Evolutionary conservation across 1,284 basidiomycete genomes (phyloP), one percentile per base, ranked within the genome.

Genomic region (Rhodotorula sp.): DNA sequence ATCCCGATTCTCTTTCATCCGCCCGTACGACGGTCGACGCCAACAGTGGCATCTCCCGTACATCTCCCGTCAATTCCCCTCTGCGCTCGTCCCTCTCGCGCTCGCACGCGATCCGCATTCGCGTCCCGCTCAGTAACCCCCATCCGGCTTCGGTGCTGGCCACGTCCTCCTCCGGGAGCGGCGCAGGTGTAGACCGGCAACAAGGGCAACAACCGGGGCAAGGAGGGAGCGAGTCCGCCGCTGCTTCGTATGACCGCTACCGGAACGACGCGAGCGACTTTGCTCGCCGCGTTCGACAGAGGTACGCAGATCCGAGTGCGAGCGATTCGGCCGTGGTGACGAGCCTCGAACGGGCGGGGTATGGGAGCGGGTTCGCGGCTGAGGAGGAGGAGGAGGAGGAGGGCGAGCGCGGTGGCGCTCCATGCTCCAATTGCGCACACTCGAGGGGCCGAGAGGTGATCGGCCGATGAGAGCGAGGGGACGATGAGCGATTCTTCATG

Each of bases 51-150:
- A 15, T 17, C 30, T 6, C 22, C 29, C 17, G 46, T 6, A 7
- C 60, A 18, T 33, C 51, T 15, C 4, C 26, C 12, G n/a, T 14
- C n/a, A 6, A 20, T n/a, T 54, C 51, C 5, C 30, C 57, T 17
- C 48, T 53, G 53, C 37, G 56, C 24, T 49, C 69, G 6, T 46
- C 66, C 22, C 55, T 71, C 29, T 42, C 37, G 22, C 61, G 69
- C 24, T 67, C 66, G 4, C 37, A n/a, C 37, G 64, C 62, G 12
- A 66, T 67, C 56, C 62, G 69, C 17, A 42, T 45, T 2, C 60
- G 48, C 14, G 44, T 70, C 29, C 68, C 68, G 1, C 60, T 70
- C 44, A 45, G 55, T 14, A 48, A 33, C 30, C 30, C 48, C 22
- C 49, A 42, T 6, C 45, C 54, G n/a, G 20, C 42, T 14, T 62